A percentile compares a stretch with the other conserved stretches of the same genome.
Conservation (phyloP, 805 yeast species). For the Vanderwaltozyma yarrowii region DNA sequence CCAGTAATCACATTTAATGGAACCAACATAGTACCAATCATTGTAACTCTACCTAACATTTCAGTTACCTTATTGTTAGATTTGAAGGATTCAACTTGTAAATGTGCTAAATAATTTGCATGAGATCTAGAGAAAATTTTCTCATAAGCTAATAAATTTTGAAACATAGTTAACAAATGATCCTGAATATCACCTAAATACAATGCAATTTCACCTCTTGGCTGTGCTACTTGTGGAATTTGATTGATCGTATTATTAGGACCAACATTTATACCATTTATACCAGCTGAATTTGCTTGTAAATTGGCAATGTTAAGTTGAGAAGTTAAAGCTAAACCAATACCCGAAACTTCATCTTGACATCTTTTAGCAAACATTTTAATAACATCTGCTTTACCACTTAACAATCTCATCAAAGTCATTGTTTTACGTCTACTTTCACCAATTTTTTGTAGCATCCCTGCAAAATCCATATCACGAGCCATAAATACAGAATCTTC, state of each 20-base stretch:
- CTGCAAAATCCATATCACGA: slow-evolving; percentile 60
- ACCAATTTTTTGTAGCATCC: slow-evolving; percentile 75
- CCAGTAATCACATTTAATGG: slow-evolving; percentile 90
- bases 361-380: slow-evolving; percentile 94
- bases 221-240: slow-evolving; percentile 34
- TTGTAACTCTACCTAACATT: slow-evolving; percentile 79
- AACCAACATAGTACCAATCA: slow-evolving; percentile 80
- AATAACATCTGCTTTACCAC: slow-evolving; percentile 94
- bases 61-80: slow-evolving; percentile 79
- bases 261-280: not conserved
- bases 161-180: slow-evolving; percentile 93
- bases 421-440: slow-evolving; percentile 84
- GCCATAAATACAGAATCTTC: slow-evolving; percentile 76
- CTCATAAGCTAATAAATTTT: slow-evolving; percentile 79
- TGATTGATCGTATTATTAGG: slow-evolving; percentile 1
- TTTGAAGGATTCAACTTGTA: slow-evolving; percentile 85
- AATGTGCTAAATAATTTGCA: slow-evolving; percentile 83
- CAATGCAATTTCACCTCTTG: slow-evolving; percentile 84
- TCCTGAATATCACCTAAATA: slow-evolving; percentile 94
- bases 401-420: slow-evolving; percentile 80
- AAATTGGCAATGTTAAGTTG: slow-evolving; percentile 31
- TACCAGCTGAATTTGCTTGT: slow-evolving; percentile 11
- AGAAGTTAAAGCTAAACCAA: slow-evolving; percentile 34
- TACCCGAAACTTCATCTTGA: slow-evolving; percentile 49
- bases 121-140: slow-evolving; percentile 89